Evolutionary conservation across 441 rosid genomes (phyloP).

Genomic region (Bocquillonia castaneifolia): DNA sequence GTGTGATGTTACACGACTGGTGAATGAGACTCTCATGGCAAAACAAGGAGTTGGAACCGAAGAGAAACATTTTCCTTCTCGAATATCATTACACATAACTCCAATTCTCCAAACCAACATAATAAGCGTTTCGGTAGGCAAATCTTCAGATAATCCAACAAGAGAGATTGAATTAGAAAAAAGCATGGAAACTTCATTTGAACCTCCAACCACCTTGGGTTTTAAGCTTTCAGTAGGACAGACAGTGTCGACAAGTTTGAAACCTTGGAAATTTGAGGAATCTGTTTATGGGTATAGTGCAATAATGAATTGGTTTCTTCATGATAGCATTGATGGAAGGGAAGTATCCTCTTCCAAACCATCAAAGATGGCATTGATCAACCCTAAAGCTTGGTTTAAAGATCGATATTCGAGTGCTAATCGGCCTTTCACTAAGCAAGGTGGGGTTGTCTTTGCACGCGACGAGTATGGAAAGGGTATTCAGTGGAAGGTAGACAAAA

Average conservation of each 20-base stretch:
- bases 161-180: slow-evolving; percentile 47
- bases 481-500: slow-evolving; percentile 68
- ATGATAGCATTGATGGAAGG: slow-evolving; percentile 64
- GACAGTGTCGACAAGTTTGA: slow-evolving; percentile 51
- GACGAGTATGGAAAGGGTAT: slow-evolving; percentile 73
- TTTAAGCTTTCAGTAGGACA: slow-evolving; percentile 57
- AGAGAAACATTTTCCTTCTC: slow-evolving; percentile 81
- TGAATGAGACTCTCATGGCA: slow-evolving; percentile 47
- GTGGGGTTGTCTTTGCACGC: slow-evolving; percentile 78
- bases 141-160: slow-evolving; percentile 62
- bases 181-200: slow-evolving; percentile 54
- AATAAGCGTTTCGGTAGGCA: slow-evolving; percentile 61
- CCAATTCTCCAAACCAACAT: slow-evolving; percentile 65
- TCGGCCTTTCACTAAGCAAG: slow-evolving; percentile 72
- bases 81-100: slow-evolving; percentile 60
- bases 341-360: slow-evolving; percentile 81
- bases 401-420: slow-evolving; percentile 60
- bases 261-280: slow-evolving; percentile 83
- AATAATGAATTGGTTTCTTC: slow-evolving; percentile 71
- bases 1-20: slow-evolving; percentile 54
- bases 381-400: slow-evolving; percentile 79
- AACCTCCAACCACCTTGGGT: slow-evolving; percentile 63
- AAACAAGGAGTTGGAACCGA: slow-evolving; percentile 60
- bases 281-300: slow-evolving; percentile 61
- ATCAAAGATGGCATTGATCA: slow-evolving; percentile 49